A percentile compares a stretch with the other conserved stretches of the same genome.
Conservation (phyloP, 148 eudicot genomes). For the Amaranthus palmeri region DNA sequence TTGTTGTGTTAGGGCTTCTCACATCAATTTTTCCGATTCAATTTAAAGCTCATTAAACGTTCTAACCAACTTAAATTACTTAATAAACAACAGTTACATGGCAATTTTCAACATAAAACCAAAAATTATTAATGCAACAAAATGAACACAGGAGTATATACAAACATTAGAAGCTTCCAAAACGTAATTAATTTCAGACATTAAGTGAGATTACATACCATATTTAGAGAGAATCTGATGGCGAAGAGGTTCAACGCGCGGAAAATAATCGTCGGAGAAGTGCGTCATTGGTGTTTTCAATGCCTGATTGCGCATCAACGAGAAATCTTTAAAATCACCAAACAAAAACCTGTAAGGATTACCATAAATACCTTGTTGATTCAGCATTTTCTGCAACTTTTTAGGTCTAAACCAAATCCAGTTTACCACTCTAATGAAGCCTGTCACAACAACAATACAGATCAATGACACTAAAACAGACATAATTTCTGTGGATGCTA, state of each 20-base stretch:
- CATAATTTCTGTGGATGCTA: neutral
- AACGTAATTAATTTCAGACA: too few species aligned
- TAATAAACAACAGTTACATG: too few species aligned
- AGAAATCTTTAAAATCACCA: slow-evolving; percentile 10
- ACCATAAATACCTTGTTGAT: slow-evolving; percentile 21
- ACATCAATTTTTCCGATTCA: too few species aligned
- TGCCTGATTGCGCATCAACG: slow-evolving; percentile 2
- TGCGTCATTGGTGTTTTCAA: neutral
- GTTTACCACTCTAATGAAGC: slow-evolving; percentile 8
- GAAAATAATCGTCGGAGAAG: slow-evolving; percentile 10
- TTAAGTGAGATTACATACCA: slow-evolving; percentile 5
- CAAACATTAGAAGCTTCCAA: too few species aligned
- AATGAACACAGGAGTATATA: neutral
- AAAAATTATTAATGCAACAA: too few species aligned
- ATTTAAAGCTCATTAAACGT: too few species aligned
- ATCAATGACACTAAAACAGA: slow-evolving; percentile 7
- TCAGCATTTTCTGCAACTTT: slow-evolving; percentile 13
- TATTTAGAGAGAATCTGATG: slow-evolving; percentile 11
- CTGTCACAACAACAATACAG: slow-evolving; percentile 3
- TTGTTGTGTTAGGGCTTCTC: too few species aligned
- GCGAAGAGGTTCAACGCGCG: slow-evolving; percentile 8
- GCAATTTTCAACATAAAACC: too few species aligned
- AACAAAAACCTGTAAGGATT: slow-evolving; percentile 18
- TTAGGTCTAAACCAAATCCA: slow-evolving; percentile 26
- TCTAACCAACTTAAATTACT: too few species aligned